These are phyloP conservation scores for Cornus florida DNA, from an alignment of 148 eudicot species.

Conservation along the genomic window DNA sequence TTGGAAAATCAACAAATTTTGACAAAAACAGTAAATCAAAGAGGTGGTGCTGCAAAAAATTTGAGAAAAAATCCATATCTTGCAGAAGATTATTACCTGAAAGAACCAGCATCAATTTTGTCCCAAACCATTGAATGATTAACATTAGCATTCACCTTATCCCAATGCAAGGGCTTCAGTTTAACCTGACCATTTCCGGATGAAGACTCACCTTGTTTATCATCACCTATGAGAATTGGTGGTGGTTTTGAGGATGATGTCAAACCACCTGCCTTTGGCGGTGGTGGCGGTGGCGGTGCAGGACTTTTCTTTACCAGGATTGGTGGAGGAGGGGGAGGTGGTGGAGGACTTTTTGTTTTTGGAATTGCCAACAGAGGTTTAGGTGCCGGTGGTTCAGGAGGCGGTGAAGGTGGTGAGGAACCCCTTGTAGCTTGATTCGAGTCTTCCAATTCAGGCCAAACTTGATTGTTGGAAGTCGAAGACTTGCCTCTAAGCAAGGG, in stretches of 20 bases:
- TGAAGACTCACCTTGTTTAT: slow-evolving; percentile 20
- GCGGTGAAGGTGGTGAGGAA: slow-evolving; percentile 16
- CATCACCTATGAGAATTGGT: slow-evolving; percentile 26
- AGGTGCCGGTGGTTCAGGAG: slow-evolving; percentile 34
- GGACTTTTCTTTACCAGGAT: slow-evolving; percentile 9
- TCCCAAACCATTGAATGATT: slow-evolving; percentile 91
- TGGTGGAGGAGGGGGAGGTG: slow-evolving; percentile 44
- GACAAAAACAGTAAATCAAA: slow-evolving; percentile 5
- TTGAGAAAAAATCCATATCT: not conserved
- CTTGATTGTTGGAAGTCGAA: slow-evolving; percentile 48
- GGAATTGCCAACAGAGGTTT: slow-evolving; percentile 12
- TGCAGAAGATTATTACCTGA: slow-evolving; percentile 50
- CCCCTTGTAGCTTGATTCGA: not conserved
- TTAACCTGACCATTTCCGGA: slow-evolving; percentile 59
- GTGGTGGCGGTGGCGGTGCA: slow-evolving; percentile 36
- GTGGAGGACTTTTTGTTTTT: slow-evolving; percentile 19
- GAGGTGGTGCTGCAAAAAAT: not conserved
- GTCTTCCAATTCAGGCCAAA: slow-evolving; percentile 29
- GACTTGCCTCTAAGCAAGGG: slow-evolving; percentile 50
- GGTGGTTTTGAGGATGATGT: slow-evolving; percentile 37
- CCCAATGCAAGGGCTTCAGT: slow-evolving; percentile 95
- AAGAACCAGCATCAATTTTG: slow-evolving; percentile 68
- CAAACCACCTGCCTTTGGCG: slow-evolving; percentile 14
- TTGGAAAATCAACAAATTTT: not conserved
- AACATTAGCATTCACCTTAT: slow-evolving; percentile 67